These are phyloP conservation scores for Hypoxylon sp. DNA, from an alignment of 2,329 filamentous ascomycete species.

Conservation along the genomic window DNA sequence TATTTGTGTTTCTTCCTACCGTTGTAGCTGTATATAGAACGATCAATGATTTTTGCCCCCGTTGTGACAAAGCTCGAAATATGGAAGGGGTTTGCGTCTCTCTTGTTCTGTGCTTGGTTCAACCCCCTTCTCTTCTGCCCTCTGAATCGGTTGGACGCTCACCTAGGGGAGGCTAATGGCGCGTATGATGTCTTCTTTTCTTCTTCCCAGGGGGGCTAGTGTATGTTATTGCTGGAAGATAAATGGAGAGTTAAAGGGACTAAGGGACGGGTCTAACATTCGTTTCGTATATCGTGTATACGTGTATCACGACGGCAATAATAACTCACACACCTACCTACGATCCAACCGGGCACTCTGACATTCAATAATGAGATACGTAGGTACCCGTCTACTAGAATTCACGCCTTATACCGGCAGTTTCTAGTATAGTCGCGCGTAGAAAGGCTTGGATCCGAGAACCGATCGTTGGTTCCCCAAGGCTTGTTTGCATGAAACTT, in stretches of 20 bases:
- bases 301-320: conserved; percentile 9
- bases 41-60: conserved; percentile 41
- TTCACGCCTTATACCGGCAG: not conserved
- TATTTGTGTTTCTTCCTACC: conserved; percentile 34
- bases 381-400: not conserved
- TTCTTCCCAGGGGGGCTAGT: conserved; percentile 1
- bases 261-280: conserved; percentile 29
- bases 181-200: conserved; percentile 15
- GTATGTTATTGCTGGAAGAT: conserved; percentile 18
- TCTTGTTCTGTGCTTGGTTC: conserved; percentile 28
- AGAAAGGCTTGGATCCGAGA: not conserved
- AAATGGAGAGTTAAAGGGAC: conserved; percentile 17
- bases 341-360: not conserved
- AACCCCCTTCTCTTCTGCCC: conserved; percentile 7
- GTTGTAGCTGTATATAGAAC: conserved; percentile 45
- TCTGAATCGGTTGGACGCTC: not conserved
- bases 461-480: not conserved
- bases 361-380: not conserved
- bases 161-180: conserved; percentile 14
- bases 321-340: conserved; percentile 8
- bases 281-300: conserved; percentile 28
- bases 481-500: not conserved
- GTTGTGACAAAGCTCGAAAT: conserved; percentile 27
- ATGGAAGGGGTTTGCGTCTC: conserved; percentile 33
- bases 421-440: not conserved